Evolutionary conservation across 2,329 filamentous ascomycete species (phyloP), one percentile per base, ranked within the genome.

Genomic region (Epicoccum nigrum): DNA sequence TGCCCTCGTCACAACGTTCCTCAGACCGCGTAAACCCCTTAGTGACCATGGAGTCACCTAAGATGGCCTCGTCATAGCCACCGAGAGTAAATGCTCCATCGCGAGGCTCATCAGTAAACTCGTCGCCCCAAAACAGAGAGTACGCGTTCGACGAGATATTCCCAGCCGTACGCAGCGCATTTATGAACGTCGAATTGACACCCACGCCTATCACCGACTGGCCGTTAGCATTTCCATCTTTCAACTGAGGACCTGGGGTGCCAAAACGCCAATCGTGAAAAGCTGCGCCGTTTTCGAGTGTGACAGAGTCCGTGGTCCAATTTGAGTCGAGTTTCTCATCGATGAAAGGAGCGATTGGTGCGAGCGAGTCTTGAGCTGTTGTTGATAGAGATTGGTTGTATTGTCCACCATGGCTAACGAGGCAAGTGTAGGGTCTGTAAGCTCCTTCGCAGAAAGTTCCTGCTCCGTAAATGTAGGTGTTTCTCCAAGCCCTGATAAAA

Each of bases 41-140:
- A 1, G 46, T 51, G 28, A 51, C 31, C 20, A 44, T 47, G 16
- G 25, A 17, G 11, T 47, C 33, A 8, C 27, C 38, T 16, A 47
- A 25, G 16, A 55, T 19, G 13, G 42, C 39, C 30, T 44, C 15
- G 21, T 55, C 46, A 33, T 47, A 51, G 5, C 52, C 52, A 21
- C 52, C 52, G 13, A 55, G 20, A 17, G 46, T 51, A 15, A 55
- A 27, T 5, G 52, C 51, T 19, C 52, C 52, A 34, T 55, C 52
- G 9, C 43, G 43, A n/a, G 46, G 46, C n/a, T 35, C 8, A 6
- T 44, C 42, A 6, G 52, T 44, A n/a, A 51, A 47, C 13, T 55
- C 52, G n/a, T 42, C 46, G 23, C 52, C 52, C 52, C 46, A 51
- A 11, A 44, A 51, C 13, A 55, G 39, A 1, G 52, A 51, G 17